These are phyloP conservation scores for Talaromyces sp. DNA, from an alignment of 2,329 filamentous ascomycete genomes.

Conservation along the genomic window DNA sequence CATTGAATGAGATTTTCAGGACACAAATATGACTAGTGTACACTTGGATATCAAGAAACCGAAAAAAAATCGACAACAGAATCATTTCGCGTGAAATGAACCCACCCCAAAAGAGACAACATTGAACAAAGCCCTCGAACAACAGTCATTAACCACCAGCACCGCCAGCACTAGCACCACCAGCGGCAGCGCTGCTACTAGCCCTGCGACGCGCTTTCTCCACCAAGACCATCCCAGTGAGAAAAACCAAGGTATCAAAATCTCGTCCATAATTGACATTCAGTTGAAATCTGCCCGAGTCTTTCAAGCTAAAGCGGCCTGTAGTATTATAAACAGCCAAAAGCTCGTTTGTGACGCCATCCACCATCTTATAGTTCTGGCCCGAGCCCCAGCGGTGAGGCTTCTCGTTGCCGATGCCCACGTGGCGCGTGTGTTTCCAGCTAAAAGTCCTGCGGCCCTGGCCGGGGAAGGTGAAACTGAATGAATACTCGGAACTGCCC, in stretches of 20 bases:
- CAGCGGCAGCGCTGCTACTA: neutral
- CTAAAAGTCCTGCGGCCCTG: conserved; percentile 20
- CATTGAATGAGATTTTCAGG: neutral
- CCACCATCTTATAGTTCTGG: conserved; percentile 25
- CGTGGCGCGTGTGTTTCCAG: conserved; percentile 28
- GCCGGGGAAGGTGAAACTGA: conserved; percentile 17
- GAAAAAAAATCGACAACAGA: neutral
- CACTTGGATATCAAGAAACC: neutral
- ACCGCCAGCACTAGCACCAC: neutral
- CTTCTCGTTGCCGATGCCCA: conserved; percentile 22
- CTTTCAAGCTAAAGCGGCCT: conserved; percentile 3
- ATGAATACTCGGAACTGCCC: conserved; percentile 22
- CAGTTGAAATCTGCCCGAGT: conserved; percentile 12
- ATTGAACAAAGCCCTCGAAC: neutral
- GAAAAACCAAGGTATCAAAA: conserved; percentile 6
- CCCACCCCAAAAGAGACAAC: too few relatives aligned
- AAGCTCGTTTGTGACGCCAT: conserved; percentile 13
- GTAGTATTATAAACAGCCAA: conserved; percentile 13
- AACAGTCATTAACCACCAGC: neutral
- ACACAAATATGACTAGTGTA: neutral
- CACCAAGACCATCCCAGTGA: conserved; percentile 6
- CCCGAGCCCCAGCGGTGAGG: conserved; percentile 16
- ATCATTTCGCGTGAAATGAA: neutral
- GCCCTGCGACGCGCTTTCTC: conserved; percentile 7
- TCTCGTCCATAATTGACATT: conserved; percentile 14